Percentiles rank a stretch among this genome's conserved stretches.
Conservation (phyloP, 495 filamentous ascomycete genomes). For the Podospora conica region DNA sequence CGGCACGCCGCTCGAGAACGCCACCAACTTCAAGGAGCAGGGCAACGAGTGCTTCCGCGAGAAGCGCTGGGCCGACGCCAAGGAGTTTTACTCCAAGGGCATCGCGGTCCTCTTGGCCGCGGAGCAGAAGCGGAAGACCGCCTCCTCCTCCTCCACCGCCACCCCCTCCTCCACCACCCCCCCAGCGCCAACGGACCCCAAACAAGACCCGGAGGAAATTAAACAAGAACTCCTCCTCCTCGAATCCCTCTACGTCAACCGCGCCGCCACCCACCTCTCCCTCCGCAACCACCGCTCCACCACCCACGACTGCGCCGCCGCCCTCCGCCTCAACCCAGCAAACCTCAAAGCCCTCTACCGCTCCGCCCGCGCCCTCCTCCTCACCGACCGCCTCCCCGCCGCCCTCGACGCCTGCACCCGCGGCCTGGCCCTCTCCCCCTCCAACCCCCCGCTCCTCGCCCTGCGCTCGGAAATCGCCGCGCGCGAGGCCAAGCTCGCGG, state of each 20-base stretch:
- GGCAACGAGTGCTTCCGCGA: constrained; percentile 80
- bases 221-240: constrained; percentile 54
- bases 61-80: constrained; percentile 74
- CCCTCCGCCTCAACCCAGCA: constrained; percentile 64
- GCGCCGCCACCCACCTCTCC: constrained; percentile 75
- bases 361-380: constrained; percentile 65
- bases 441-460: constrained; percentile 48
- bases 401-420: constrained; percentile 67
- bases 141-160: background rate
- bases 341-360: constrained; percentile 91
- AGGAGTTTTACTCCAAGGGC: constrained; percentile 85
- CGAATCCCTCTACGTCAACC: constrained; percentile 75
- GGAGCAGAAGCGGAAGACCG: constrained; percentile 42
- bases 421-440: constrained; percentile 62
- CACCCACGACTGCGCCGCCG: constrained; percentile 73
- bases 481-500: constrained; percentile 29
- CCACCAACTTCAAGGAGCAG: constrained; percentile 71
- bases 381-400: constrained; percentile 64
- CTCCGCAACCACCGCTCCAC: constrained; percentile 73
- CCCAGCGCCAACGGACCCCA: constrained; percentile 26
- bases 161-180: constrained; percentile 10
- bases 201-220: constrained; percentile 45
- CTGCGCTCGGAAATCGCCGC: constrained; percentile 51
- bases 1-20: constrained; percentile 77
- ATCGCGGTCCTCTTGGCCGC: constrained; percentile 55